Evolutionary conservation across 805 yeast species (phyloP), one percentile per base, ranked within the genome.

Genomic region (Myxozyma vanderwaltii): DNA sequence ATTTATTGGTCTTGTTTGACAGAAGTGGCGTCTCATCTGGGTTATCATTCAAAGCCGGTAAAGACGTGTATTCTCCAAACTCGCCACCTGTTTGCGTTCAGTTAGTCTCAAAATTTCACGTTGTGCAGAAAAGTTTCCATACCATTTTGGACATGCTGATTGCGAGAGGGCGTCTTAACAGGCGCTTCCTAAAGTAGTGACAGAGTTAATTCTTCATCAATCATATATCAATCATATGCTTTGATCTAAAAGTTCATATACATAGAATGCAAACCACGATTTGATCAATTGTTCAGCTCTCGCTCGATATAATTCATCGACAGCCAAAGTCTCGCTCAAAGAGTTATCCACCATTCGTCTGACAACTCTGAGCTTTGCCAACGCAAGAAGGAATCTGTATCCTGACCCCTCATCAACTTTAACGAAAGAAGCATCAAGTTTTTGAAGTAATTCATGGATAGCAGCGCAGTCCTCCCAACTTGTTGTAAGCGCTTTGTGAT

Each of bases 201-300:
- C n/a, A n/a, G n/a, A n/a, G n/a, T n/a, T n/a, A n/a, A n/a, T n/a
- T n/a, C n/a, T n/a, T n/a, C n/a, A n/a, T n/a, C n/a, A n/a, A n/a
- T 40, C 4, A 5, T 17, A n/a, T 17, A 17, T 40, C 24, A 13
- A 1, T 40, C 1, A 40, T 17, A 17, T 17, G 15, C 15, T 6
- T 40, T 17, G 19, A 21, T 13, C 24, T 21, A 17, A 17, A 17
- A 40, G 21, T 1, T 35, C n/a, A 17, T 24, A 17, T 23, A 43
- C 47, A 43, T 43, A 43, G 23, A 43, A 43, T 23, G 47, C 47
- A 13, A 43, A 23, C 47, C 47, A 43, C 27, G 47, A 43, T 43
- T 26, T 43, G n/a, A 26, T 43, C 31, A 43, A 31, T 15, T 43
- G 26, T 26, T 43, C 31, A 12, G 31, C 27, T 13, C 47, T 19